Conservation (phyloP, 225 moss, liverwort and hornwort species). For the Sphagnum contortum region DNA sequence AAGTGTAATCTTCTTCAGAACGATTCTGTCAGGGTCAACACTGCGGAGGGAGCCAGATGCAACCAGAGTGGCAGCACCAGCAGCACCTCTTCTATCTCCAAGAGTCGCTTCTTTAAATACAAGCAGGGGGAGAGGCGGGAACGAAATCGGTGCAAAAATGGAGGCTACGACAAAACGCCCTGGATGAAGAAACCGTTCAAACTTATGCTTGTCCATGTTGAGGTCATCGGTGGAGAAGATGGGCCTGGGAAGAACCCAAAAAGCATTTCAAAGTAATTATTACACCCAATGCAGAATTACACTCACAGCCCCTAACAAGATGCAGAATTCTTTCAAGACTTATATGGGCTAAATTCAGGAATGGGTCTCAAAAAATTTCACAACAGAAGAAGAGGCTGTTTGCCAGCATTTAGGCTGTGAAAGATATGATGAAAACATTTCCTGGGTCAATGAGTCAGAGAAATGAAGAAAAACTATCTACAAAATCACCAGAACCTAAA, state of each 20-base stretch:
- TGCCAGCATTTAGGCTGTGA: no score
- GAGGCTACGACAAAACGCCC: constrained; percentile 85
- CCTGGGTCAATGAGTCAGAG: no score
- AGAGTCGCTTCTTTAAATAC: constrained; percentile 62
- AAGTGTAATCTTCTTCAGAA: constrained; percentile 80
- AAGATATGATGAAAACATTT: no score
- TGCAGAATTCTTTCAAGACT: no score
- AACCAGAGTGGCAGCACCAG: constrained; percentile 37
- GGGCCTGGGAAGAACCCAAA: constrained; percentile 39
- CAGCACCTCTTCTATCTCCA: constrained; percentile 7
- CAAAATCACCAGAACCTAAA: no score
- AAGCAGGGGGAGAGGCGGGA: constrained; percentile 60
- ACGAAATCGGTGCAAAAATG: constrained; percentile 75
- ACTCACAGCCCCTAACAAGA: no score
- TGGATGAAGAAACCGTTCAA: constrained; percentile 87
- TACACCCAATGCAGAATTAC: no score
- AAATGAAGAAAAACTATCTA: no score
- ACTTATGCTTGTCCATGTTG: constrained; percentile 94
- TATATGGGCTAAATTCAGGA: no score
- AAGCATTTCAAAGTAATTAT: no score
- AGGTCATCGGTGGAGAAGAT: constrained; percentile 86
- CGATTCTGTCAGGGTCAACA: constrained; percentile 77
- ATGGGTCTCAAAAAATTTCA: no score
- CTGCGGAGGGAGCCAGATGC: constrained; percentile 82
- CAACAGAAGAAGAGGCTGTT: no score